phyloP scores from a whole-genome alignment of 179 eudicot genomes.

The Beta corolliflora region DNA sequence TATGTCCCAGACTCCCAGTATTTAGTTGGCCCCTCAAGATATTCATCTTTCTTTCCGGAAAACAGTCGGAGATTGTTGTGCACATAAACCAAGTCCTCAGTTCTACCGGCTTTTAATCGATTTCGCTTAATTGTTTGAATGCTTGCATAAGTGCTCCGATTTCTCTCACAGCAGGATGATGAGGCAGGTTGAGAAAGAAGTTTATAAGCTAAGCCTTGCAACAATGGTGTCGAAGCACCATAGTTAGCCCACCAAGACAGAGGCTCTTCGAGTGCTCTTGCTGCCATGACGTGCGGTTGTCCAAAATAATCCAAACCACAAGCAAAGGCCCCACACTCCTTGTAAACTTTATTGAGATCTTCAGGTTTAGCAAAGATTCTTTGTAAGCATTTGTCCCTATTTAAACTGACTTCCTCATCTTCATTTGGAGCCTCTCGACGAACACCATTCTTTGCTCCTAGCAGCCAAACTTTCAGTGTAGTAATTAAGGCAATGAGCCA shows the following conservation, averaged over 20 bases:
- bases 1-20: background rate
- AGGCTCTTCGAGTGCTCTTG: background rate
- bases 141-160: slow-evolving; percentile 15
- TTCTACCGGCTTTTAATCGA: background rate
- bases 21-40: background rate
- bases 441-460: background rate
- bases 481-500: slow-evolving; percentile 1
- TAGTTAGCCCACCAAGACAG: background rate
- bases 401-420: background rate
- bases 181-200: slow-evolving; percentile 7
- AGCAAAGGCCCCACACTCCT: background rate
- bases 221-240: slow-evolving; percentile 6
- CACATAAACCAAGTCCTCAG: slow-evolving; percentile 12
- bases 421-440: background rate
- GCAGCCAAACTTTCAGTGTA: slow-evolving; percentile 16
- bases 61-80: slow-evolving; percentile 10
- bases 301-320: background rate
- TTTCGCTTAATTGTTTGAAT: slow-evolving; percentile 21
- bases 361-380: background rate
- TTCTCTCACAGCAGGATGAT: slow-evolving; percentile 8
- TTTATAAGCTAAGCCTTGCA: slow-evolving; percentile 17
- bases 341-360: background rate
- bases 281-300: background rate
- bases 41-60: background rate
- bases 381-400: slow-evolving; percentile 2